A percentile compares a stretch with the other conserved stretches of the same genome.
These are phyloP conservation scores for Ophiostoma sp. DNA, from an alignment of 2,329 filamentous ascomycete species.

Conservation along the genomic window DNA sequence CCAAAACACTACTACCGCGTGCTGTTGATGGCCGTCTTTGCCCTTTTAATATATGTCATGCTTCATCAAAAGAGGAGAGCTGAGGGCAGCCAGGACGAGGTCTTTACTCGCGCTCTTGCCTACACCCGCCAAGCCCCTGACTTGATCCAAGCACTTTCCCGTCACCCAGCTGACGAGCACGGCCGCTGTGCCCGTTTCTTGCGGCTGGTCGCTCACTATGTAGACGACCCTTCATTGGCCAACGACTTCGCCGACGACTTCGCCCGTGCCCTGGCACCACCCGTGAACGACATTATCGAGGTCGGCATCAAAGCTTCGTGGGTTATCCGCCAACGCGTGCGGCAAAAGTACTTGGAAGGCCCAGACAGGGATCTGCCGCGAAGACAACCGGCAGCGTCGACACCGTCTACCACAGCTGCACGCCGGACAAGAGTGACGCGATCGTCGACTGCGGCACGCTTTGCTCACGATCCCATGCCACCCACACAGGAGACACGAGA, in stretches of 20 bases:
- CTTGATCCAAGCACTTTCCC: background rate
- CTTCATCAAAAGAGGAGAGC: background rate
- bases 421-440: background rate
- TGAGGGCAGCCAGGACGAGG: too few species aligned
- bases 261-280: background rate
- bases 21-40: background rate
- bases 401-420: background rate
- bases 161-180: background rate
- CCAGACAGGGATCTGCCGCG: background rate
- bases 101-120: background rate
- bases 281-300: conserved; percentile 15
- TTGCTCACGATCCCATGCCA: background rate
- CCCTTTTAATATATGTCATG: background rate
- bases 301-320: conserved; percentile 15
- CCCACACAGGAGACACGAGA: background rate
- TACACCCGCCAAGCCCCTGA: background rate
- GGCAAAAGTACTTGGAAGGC: conserved; percentile 11
- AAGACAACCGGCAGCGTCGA: background rate
- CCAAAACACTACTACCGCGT: background rate
- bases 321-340: conserved; percentile 10
- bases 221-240: background rate
- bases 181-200: background rate
- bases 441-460: background rate
- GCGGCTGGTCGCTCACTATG: background rate
- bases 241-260: background rate